Conservation (phyloP, 192 early-diverging fungal genomes). For the Coemansia reversa region DNA sequence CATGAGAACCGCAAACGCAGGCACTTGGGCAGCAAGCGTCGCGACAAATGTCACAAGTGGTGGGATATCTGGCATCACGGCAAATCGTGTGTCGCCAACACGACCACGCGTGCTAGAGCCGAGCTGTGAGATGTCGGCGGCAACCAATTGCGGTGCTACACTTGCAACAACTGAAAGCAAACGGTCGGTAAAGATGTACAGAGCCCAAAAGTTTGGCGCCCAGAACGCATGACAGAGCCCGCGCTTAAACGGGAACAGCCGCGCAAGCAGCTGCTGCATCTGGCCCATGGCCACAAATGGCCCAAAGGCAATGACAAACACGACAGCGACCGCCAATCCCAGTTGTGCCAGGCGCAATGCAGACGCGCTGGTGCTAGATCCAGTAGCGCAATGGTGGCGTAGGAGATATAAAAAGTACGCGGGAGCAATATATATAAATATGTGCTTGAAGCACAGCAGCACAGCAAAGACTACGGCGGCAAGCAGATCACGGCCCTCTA, state of each 20-base stretch:
- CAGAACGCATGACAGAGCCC: constrained; percentile 95
- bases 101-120: constrained; percentile 81
- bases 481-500: constrained; percentile 56
- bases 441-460: constrained; percentile 96
- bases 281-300: constrained; percentile 76
- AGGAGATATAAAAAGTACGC: constrained; percentile 93
- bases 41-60: constrained; percentile 71
- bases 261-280: constrained; percentile 69
- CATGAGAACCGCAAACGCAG: constrained; percentile 25
- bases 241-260: constrained; percentile 96
- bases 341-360: constrained; percentile 59
- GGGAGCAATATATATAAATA: constrained; percentile 87
- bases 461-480: constrained; percentile 79
- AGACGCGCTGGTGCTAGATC: constrained; percentile 7
- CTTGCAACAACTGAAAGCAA: constrained; percentile 36
- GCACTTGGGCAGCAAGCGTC: constrained; percentile 69
- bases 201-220: constrained; percentile 97
- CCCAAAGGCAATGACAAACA: constrained; percentile 79
- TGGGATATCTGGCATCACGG: constrained; percentile 70
- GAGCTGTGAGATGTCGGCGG: background rate
- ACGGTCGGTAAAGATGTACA: constrained; percentile 84
- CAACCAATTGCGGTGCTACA: background rate
- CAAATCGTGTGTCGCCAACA: constrained; percentile 86
- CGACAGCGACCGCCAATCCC: constrained; percentile 61
- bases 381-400: constrained; percentile 67